Evolutionary conservation across 179 eudicot genomes (phyloP).

Genomic region (Dionaea muscipula): DNA sequence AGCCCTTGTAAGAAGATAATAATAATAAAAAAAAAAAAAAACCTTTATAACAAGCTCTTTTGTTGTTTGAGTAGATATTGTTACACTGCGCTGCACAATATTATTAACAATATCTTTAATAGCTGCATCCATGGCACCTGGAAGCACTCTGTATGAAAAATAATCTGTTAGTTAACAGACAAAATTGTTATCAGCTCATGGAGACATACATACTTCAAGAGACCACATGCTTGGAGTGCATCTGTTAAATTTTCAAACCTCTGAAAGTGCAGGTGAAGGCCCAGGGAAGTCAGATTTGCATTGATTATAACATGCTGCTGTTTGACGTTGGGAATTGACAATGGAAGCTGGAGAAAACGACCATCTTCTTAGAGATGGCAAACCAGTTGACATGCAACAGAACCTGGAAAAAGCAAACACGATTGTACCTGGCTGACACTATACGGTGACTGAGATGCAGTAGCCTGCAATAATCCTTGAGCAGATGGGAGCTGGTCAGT

Average conservation of each 20-base stretch:
- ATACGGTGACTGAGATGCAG: constrained; percentile 40
- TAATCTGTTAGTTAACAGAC: background rate
- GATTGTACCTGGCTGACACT: constrained; percentile 45
- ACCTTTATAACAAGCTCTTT: constrained; percentile 93
- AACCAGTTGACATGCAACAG: constrained; percentile 1
- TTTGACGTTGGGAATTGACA: constrained; percentile 45
- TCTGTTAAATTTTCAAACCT: constrained; percentile 31
- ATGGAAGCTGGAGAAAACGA: constrained; percentile 42
- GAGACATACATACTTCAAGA: background rate
- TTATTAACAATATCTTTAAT: constrained; percentile 63
- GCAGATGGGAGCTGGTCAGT: constrained; percentile 70
- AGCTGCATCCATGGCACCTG: constrained; percentile 75
- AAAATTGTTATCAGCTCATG: background rate
- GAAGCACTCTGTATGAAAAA: constrained; percentile 49
- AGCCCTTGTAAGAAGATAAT: background rate
- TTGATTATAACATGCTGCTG: constrained; percentile 61
- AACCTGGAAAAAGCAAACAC: constrained; percentile 1
- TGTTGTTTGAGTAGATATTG: constrained; percentile 85
- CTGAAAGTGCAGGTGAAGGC: constrained; percentile 63
- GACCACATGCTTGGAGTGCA: background rate
- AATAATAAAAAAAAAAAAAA: background rate
- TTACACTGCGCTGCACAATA: constrained; percentile 81
- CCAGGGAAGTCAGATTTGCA: constrained; percentile 48
- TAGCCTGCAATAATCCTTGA: constrained; percentile 50
- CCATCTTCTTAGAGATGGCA: constrained; percentile 11